phyloP scores from a whole-genome alignment of 345 rosid species.

The Barbarea vulgaris region DNA sequence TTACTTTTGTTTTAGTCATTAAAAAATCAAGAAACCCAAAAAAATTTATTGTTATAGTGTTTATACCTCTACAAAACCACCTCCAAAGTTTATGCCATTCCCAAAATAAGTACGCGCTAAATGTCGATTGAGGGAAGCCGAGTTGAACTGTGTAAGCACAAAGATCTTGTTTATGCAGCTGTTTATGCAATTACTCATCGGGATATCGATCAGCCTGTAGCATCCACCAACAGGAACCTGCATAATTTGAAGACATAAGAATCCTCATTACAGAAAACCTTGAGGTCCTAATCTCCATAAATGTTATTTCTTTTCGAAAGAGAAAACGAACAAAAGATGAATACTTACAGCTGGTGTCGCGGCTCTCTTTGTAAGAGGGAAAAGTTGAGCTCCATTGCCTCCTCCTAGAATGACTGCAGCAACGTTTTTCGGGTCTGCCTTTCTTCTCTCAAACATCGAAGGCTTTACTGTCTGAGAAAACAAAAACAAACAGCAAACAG shows the following conservation, averaged over 20 bases:
- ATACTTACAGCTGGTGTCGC: conserved; percentile 85
- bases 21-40: conserved; percentile 1
- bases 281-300: conserved; percentile 17
- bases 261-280: neutral
- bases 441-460: conserved; percentile 53
- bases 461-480: conserved; percentile 52
- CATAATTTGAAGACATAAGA: conserved; percentile 16
- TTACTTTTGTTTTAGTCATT: neutral
- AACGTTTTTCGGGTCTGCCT: conserved; percentile 71
- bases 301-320: neutral
- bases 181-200: conserved; percentile 89
- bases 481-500: conserved; percentile 20
- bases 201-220: conserved; percentile 81
- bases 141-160: conserved; percentile 87
- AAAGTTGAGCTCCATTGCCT: conserved; percentile 82
- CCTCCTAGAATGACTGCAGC: conserved; percentile 89
- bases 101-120: conserved; percentile 72
- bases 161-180: conserved; percentile 87
- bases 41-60: neutral
- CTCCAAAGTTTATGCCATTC: conserved; percentile 69
- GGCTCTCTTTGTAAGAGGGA: conserved; percentile 70
- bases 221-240: conserved; percentile 90
- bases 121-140: conserved; percentile 83
- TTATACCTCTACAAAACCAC: conserved; percentile 80
- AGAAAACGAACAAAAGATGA: neutral